phyloP scores from a whole-genome alignment of 129 eudicot genomes.

The Flaveria brownii region DNA sequence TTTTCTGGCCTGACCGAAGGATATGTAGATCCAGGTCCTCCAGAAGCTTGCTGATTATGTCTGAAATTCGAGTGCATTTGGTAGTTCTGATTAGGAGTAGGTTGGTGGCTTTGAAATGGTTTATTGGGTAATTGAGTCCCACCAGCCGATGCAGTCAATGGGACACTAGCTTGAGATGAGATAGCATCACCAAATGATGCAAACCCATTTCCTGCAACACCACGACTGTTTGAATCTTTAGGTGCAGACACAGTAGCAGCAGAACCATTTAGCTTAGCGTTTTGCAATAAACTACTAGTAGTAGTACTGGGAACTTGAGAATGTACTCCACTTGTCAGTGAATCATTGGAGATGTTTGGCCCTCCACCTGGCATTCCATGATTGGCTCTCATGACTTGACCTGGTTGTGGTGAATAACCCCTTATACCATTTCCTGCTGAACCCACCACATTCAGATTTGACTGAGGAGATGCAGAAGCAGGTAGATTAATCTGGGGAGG shows the following conservation, averaged over 20 bases:
- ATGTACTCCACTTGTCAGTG: conserved; percentile 5
- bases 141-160: conserved; percentile 37
- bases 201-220: conserved; percentile 17
- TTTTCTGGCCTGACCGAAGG: not conserved
- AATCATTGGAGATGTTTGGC: conserved; percentile 5
- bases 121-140: conserved; percentile 24
- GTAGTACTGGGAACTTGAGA: conserved; percentile 4
- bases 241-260: conserved; percentile 23
- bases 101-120: conserved; percentile 35
- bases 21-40: conserved; percentile 30
- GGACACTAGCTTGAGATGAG: conserved; percentile 51
- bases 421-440: conserved; percentile 47
- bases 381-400: conserved; percentile 54
- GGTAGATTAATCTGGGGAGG: conserved; percentile 76
- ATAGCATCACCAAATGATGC: conserved; percentile 28
- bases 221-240: conserved; percentile 12
- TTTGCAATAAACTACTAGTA: conserved; percentile 3
- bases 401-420: conserved; percentile 55
- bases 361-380: conserved; percentile 52
- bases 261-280: conserved; percentile 34
- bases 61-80: conserved; percentile 28
- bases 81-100: conserved; percentile 46
- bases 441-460: conserved; percentile 37
- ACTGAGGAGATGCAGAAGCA: conserved; percentile 39
- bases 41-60: conserved; percentile 51